These are phyloP conservation scores for Echium plantagineum DNA, from an alignment of 257 asterid genomes.

Conservation along the genomic window DNA sequence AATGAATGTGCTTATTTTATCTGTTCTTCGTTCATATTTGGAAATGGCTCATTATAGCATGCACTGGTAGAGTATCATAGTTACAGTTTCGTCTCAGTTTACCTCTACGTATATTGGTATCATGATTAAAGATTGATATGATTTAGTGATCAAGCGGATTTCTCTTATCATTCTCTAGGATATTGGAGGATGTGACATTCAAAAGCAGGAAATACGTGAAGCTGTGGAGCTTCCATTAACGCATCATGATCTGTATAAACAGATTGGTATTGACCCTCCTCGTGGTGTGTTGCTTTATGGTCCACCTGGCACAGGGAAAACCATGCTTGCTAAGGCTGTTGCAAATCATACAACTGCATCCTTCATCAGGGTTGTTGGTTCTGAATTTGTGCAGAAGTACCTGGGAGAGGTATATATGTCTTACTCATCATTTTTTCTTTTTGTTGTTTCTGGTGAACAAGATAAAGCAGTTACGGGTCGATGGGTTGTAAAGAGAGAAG, in stretches of 20 bases:
- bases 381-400: slow-evolving; percentile 85
- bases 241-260: slow-evolving; percentile 72
- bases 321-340: slow-evolving; percentile 90
- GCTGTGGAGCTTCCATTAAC: slow-evolving; percentile 83
- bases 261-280: slow-evolving; percentile 81
- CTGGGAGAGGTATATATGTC: slow-evolving; percentile 50
- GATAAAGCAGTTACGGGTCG: too few species aligned
- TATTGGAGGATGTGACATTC: slow-evolving; percentile 85
- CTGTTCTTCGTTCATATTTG: too few species aligned
- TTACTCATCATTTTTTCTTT: too few species aligned
- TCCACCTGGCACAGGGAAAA: slow-evolving; percentile 87
- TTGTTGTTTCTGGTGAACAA: too few species aligned
- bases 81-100: too few species aligned
- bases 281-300: slow-evolving; percentile 90
- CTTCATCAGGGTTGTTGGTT: slow-evolving; percentile 80
- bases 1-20: too few species aligned
- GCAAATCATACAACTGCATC: slow-evolving; percentile 82
- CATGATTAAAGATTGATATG: too few species aligned
- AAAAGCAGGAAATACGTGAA: slow-evolving; percentile 85
- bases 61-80: too few species aligned
- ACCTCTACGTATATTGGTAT: too few species aligned
- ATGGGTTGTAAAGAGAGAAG: too few species aligned
- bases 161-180: slow-evolving; percentile 26
- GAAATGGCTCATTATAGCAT: too few species aligned
- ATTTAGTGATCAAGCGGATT: too few species aligned